Base-by-base conservation (phyloP, 179 eudicot species). In the Silene noctiflora region DNA sequence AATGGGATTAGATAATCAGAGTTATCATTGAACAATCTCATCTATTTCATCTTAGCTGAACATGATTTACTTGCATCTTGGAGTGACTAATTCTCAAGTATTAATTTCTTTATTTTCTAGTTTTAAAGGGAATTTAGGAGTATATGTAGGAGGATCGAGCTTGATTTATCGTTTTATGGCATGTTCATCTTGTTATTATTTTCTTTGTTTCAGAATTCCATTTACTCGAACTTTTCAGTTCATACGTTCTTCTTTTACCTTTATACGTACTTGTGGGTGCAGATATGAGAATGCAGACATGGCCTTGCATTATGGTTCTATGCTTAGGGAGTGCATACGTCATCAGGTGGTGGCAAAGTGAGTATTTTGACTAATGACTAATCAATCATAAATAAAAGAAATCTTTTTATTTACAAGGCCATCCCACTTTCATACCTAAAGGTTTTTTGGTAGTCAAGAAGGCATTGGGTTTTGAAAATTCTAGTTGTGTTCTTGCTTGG, bases 271-370 rank as follows among this genome's bases (percentile, higher is more conserved):
- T 16, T 67, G 35, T 68, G 46, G 31, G 46, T 80, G 82, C 82
- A 92, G 98, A 39, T 94, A 94, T 76, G 97, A 91, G 73, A 84
- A 86, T 71, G 31, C 87, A 35, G 96, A 90, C 62, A 86, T 94
- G 96, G 91, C 96, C 11, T 81, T 94, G 80, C 97, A 94, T 80
- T 94, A 92, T 84, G 95, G 98, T 73, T 88, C 93, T 66, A 94
- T 95, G 99, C 79, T 95, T 78, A 91, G 97, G 86, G 99, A 95
- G 72, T 95, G 99, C 87, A 95, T 95, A 79, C 93, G 99, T 63
- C 99, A 95, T 84, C 99, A 95, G 80, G 91, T 84, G 87, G 95
- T 95, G 80, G 99, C 99, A 19, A 89, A 87, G 99, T 95, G 82
- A 86, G 89, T 75, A 46, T 12, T 55, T 44, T 56, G 27, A 22